A percentile compares a stretch with the other conserved stretches of the same genome.
These are phyloP conservation scores for Microcyclosporella mali DNA, from an alignment of 2,329 filamentous ascomycete species.

Conservation along the genomic window DNA sequence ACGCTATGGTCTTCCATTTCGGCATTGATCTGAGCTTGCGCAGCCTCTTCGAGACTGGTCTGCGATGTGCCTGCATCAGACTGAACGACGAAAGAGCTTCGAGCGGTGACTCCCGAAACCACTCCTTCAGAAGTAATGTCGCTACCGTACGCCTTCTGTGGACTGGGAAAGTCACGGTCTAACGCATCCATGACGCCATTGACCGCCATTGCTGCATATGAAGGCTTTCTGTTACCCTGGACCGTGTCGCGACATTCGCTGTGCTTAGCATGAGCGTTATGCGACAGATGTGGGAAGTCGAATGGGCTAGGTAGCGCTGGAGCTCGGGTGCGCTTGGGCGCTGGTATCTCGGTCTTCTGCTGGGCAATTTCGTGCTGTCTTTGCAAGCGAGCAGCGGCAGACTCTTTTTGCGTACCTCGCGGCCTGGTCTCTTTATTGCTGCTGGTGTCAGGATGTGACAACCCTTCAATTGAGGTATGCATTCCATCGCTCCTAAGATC, in stretches of 20 bases:
- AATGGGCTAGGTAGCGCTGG: conserved; percentile 7
- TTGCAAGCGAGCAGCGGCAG: conserved; percentile 15
- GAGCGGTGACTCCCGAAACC: neutral
- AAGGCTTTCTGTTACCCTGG: conserved; percentile 5
- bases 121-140: neutral
- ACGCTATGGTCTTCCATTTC: neutral
- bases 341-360: neutral
- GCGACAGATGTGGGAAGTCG: conserved; percentile 19
- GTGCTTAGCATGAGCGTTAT: neutral
- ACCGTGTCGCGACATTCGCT: neutral
- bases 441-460: neutral
- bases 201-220: conserved; percentile 17
- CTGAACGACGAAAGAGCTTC: neutral
- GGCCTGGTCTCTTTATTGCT: neutral
- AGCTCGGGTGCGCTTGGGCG: neutral
- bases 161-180: neutral
- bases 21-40: neutral
- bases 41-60: neutral
- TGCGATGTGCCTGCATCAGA: neutral
- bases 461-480: conserved; percentile 1
- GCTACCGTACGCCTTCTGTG: neutral
- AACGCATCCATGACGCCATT: conserved; percentile 3
- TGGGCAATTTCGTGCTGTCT: conserved; percentile 3
- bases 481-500: neutral
- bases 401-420: conserved; percentile 3